Conservation (phyloP, 108 stramenopile genomes). For the Hondaea fermentalgiana region DNA sequence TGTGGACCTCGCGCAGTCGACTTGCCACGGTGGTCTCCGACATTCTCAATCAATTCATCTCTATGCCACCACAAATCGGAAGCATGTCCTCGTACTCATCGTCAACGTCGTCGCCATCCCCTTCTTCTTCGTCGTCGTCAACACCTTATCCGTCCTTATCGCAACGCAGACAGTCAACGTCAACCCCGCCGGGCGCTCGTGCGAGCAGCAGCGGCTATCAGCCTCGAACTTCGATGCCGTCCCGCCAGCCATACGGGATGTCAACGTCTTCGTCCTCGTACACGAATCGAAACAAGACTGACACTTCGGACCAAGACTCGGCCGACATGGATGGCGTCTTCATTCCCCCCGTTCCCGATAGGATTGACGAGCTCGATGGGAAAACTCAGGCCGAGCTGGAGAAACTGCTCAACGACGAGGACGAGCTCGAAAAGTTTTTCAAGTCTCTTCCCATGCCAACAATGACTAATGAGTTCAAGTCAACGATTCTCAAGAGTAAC, state of each 20-base stretch:
- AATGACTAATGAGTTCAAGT: not conserved
- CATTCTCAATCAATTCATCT: not conserved
- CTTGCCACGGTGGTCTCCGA: not conserved
- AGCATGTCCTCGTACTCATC: not conserved
- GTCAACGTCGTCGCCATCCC: not conserved
- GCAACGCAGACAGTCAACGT: not conserved
- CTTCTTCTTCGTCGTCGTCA: too few species aligned
- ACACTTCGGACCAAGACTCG: not conserved
- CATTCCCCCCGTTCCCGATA: not conserved
- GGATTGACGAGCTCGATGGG: not conserved
- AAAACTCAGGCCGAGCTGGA: not conserved
- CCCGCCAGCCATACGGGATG: not conserved
- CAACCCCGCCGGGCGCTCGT: not conserved
- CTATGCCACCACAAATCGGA: not conserved
- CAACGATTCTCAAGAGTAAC: not conserved
- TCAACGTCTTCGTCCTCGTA: not conserved
- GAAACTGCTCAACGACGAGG: not conserved
- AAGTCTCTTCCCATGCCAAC: not conserved
- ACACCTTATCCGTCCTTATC: too few species aligned
- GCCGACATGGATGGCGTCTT: not conserved
- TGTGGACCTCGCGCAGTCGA: not conserved
- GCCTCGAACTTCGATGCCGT: not conserved
- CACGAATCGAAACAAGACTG: not conserved
- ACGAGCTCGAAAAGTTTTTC: not conserved
- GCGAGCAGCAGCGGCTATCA: not conserved